A percentile compares a stretch with the other conserved stretches of the same genome.
Evolutionary conservation across 108 stramenopile genomes (phyloP).

Genomic region (Skeletonema grethae): DNA sequence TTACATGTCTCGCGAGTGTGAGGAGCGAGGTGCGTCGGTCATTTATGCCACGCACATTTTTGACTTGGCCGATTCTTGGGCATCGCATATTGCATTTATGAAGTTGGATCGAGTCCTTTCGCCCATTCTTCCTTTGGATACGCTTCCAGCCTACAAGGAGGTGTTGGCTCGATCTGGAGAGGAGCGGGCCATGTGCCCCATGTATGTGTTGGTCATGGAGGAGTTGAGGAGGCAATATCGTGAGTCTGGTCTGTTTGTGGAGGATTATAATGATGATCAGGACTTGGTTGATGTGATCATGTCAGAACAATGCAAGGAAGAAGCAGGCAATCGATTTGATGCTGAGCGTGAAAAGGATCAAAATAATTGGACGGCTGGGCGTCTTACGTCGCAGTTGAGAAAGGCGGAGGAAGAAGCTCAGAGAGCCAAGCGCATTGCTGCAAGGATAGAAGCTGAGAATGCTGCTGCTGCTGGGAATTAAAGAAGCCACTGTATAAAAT

Average conservation of each 20-base stretch:
- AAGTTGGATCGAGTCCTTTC: constrained; percentile 5
- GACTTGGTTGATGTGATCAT: constrained; percentile 1
- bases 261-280: background rate
- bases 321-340: constrained; percentile 10
- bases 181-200: constrained; percentile 5
- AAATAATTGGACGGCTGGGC: constrained; percentile 14
- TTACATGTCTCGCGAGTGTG: constrained; percentile 93
- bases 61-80: constrained; percentile 88
- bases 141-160: background rate
- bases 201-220: constrained; percentile 7
- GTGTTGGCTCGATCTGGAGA: constrained; percentile 3
- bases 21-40: constrained; percentile 90
- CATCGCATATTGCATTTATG: constrained; percentile 25
- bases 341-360: constrained; percentile 12
- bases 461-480: background rate
- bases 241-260: constrained; percentile 2
- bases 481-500: background rate
- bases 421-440: background rate
- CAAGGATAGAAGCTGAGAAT: background rate
- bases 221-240: background rate
- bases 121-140: background rate
- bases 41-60: constrained; percentile 99
- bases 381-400: background rate
- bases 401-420: background rate
- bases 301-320: constrained; percentile 8